Evolutionary conservation across 2,329 filamentous ascomycete genomes (phyloP).

Genomic region (Penicillium sp.): DNA sequence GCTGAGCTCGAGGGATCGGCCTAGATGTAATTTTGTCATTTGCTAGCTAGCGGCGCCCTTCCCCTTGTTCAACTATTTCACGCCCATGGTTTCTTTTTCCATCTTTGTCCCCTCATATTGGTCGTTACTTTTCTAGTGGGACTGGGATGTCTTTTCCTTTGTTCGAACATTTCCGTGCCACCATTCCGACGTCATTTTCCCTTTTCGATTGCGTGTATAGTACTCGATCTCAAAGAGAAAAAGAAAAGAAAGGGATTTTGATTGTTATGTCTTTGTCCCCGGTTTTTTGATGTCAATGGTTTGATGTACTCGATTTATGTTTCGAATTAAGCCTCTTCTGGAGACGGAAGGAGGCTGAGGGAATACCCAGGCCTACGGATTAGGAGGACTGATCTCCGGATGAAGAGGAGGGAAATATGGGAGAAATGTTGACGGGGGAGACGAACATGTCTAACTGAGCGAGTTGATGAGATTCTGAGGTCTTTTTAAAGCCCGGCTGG

Average conservation of each 20-base stretch:
- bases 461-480: constrained; percentile 21
- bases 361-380: not conserved
- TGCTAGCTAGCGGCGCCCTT: constrained; percentile 35
- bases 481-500: constrained; percentile 27
- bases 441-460: constrained; percentile 18
- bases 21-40: constrained; percentile 44
- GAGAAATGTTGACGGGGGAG: not conserved
- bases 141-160: constrained; percentile 29
- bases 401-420: not conserved
- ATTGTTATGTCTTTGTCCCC: constrained; percentile 12
- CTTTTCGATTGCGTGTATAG: constrained; percentile 40
- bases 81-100: constrained; percentile 4
- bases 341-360: not conserved
- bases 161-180: constrained; percentile 11
- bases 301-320: not conserved
- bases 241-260: constrained; percentile 21
- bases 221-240: constrained; percentile 37
- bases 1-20: constrained; percentile 72
- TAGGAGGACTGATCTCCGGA: not conserved
- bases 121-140: constrained; percentile 18
- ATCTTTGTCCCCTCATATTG: constrained; percentile 5
- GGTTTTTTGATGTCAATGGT: not conserved
- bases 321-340: constrained; percentile 10
- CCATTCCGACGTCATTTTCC: constrained; percentile 23
- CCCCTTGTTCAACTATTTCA: constrained; percentile 12